phyloP scores from a whole-genome alignment of 805 yeast species.

The Candida ovalis region DNA sequence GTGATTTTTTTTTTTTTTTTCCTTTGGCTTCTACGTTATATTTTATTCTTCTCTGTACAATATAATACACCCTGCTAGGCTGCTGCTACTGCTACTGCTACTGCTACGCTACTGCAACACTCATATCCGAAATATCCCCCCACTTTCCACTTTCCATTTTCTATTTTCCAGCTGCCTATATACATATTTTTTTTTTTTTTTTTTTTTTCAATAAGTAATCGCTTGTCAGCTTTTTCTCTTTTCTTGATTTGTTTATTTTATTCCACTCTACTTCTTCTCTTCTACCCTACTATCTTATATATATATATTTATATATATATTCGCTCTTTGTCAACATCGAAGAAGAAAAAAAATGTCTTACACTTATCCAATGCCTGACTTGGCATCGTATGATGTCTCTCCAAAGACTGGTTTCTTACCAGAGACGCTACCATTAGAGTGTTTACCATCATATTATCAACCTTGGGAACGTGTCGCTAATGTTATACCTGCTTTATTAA shows the following conservation, averaged over 20 bases:
- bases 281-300: neutral
- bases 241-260: neutral
- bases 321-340: neutral
- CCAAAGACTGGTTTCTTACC: slow-evolving; percentile 79
- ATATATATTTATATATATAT: slow-evolving; percentile 3
- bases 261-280: neutral
- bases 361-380: slow-evolving; percentile 40
- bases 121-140: too few relatives aligned
- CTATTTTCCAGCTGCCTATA: too few relatives aligned
- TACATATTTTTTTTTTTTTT: too few relatives aligned
- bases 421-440: slow-evolving; percentile 53
- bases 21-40: too few relatives aligned
- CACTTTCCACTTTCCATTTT: too few relatives aligned
- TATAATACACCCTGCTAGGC: too few relatives aligned
- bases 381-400: slow-evolving; percentile 68
- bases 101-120: too few relatives aligned
- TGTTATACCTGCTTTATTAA: slow-evolving; percentile 68
- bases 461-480: slow-evolving; percentile 75
- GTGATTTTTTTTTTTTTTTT: too few relatives aligned
- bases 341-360: slow-evolving; percentile 17
- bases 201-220: too few relatives aligned
- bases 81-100: too few relatives aligned
- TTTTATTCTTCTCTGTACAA: too few relatives aligned
- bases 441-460: slow-evolving; percentile 54
- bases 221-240: too few relatives aligned